Percentiles rank a stretch among this genome's conserved stretches.
Conservation (phyloP, 108 stramenopile species). For the Schizochytrium sp. region DNA sequence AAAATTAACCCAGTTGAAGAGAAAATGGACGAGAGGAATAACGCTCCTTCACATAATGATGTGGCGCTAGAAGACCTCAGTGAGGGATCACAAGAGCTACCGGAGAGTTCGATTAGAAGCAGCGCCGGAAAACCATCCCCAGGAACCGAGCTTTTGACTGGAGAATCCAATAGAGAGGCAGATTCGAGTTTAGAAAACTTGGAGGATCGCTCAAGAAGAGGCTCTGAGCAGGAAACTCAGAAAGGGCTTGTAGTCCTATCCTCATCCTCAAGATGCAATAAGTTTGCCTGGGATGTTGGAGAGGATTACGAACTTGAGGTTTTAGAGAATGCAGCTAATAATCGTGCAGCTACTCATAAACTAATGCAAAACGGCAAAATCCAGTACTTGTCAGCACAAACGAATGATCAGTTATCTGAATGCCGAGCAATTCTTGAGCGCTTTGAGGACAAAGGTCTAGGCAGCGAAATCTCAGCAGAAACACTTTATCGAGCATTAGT, state of each 20-base stretch:
- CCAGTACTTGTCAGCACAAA: neutral
- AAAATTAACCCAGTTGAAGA: no score
- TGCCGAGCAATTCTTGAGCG: neutral
- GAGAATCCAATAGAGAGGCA: neutral
- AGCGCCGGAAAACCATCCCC: neutral
- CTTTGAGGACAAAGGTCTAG: neutral
- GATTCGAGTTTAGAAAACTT: neutral
- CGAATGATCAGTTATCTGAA: constrained; percentile 11
- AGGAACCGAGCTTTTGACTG: neutral
- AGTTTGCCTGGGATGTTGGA: neutral
- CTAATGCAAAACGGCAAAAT: neutral
- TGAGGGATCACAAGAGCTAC: no score
- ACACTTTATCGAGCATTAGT: neutral
- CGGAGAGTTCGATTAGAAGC: no score
- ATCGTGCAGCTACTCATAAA: neutral
- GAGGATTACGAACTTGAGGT: constrained; percentile 3
- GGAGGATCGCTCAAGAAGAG: neutral
- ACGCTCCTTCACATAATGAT: no score
- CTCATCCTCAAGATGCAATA: neutral
- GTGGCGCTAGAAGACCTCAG: no score
- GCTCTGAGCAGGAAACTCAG: neutral
- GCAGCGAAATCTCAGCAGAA: neutral
- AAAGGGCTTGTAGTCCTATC: neutral
- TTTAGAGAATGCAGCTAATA: neutral
- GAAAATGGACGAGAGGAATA: no score